A percentile compares a stretch with the other conserved stretches of the same genome.
Evolutionary conservation across 495 filamentous ascomycete species (phyloP).

Genomic region (Apiosordaria backusii): DNA sequence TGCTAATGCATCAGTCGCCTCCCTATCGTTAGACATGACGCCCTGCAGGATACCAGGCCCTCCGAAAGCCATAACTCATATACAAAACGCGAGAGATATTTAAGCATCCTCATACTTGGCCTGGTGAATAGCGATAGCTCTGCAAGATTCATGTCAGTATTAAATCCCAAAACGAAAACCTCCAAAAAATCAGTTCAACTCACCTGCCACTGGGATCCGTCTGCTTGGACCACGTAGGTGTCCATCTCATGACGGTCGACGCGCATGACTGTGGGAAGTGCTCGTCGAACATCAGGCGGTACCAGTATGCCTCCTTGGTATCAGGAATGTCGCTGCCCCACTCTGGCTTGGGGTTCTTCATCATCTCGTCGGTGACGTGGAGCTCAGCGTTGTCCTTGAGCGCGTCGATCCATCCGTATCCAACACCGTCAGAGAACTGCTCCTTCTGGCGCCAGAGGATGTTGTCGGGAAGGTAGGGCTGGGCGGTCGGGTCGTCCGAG

Average conservation of each 20-base stretch:
- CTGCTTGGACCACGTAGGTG: conserved; percentile 96
- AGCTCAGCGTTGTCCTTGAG: conserved; percentile 89
- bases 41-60: conserved; percentile 6
- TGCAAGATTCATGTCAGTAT: conserved; percentile 32
- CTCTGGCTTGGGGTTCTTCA: conserved; percentile 93
- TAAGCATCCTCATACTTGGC: conserved; percentile 57
- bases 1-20: neutral
- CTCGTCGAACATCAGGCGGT: conserved; percentile 96
- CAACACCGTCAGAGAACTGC: conserved; percentile 97
- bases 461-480: conserved; percentile 86
- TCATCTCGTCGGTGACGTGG: conserved; percentile 89
- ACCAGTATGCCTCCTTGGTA: conserved; percentile 99
- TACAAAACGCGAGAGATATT: neutral
- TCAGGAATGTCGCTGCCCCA: conserved; percentile 91
- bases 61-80: conserved; percentile 10
- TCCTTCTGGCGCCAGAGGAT: conserved; percentile 99
- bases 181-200: conserved; percentile 29
- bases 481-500: conserved; percentile 67
- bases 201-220: conserved; percentile 90
- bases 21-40: neutral
- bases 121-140: conserved; percentile 67
- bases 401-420: conserved; percentile 98
- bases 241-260: conserved; percentile 92
- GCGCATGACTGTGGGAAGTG: conserved; percentile 92
- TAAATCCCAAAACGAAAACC: conserved; percentile 1